Conservation (phyloP, 306 rosid genomes). For the Acmispon strigosus region DNA sequence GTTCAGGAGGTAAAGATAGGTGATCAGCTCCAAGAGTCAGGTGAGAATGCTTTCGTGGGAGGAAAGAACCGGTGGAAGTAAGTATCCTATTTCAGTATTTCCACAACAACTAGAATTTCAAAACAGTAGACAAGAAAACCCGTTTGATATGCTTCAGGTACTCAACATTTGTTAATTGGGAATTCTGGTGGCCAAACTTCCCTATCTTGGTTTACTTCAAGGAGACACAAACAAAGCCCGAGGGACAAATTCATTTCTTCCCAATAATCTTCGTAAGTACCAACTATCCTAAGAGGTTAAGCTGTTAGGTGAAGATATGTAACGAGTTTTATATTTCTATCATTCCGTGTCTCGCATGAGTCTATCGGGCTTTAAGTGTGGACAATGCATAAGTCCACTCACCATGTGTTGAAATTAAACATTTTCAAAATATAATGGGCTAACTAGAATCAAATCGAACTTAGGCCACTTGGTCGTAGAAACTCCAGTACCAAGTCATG, state of each 20-base stretch:
- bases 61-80: slow-evolving; percentile 98
- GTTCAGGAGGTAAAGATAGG: slow-evolving; percentile 87
- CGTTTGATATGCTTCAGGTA: slow-evolving; percentile 47
- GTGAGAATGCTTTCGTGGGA: slow-evolving; percentile 90
- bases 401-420: too few relatives aligned
- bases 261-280: slow-evolving; percentile 84
- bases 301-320: too few relatives aligned
- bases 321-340: too few relatives aligned
- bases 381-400: too few relatives aligned
- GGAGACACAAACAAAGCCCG: slow-evolving; percentile 91
- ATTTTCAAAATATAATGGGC: too few relatives aligned
- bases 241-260: slow-evolving; percentile 93
- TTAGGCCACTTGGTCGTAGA: too few relatives aligned
- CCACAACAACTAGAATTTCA: neutral
- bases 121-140: neutral
- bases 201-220: slow-evolving; percentile 88
- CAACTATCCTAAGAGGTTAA: too few relatives aligned
- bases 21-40: slow-evolving; percentile 77
- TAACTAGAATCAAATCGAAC: too few relatives aligned
- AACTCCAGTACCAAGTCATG: too few relatives aligned
- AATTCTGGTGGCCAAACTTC: slow-evolving; percentile 98
- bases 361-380: too few relatives aligned
- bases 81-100: slow-evolving; percentile 20
- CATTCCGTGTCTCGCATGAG: too few relatives aligned
- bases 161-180: slow-evolving; percentile 92